Evolutionary conservation across 495 filamentous ascomycete genomes (phyloP), one percentile per base, ranked within the genome.

Genomic region (Aspergillus homomorphus): DNA sequence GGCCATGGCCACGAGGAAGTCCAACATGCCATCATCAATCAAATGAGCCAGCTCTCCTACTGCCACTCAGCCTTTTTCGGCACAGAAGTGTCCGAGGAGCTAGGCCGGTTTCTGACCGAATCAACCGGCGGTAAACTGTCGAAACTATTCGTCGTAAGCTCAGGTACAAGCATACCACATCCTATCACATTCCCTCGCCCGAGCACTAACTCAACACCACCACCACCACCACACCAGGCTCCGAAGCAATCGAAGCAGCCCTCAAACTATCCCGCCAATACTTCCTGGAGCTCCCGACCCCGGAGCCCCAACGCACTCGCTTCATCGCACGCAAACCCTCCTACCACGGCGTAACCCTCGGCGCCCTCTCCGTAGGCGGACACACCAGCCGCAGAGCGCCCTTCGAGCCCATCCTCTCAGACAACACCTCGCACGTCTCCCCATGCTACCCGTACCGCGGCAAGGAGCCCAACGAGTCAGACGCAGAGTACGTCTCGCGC

Each of bases 341-440:
- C n/a, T 93, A 90, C 62, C 89, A 93, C 59, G 89, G 89, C 6
- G 86, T 78, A 19, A 92, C 89, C 0, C 71, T 92, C 1, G 88
- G 88, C 0, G 78, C 86, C 0, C 69, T 93, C 16, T 76, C 80
- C 1, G 73, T 86, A 0, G 82, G 85, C 38, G 85, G 87, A 0
- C 88, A 91, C 68, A 67, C 79, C 19, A 75, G 75, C 14, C 80
- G 89, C 23, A 78, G 87, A 51, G 72, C 76, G n/a, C 80, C 83
- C 24, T 94, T 87, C 57, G 80, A 87, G 68, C 84, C 85, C 6
- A 75, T 92, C 19, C 71, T 94, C 15, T 66, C 80, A 48, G 67
- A 73, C 9, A 86, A 87, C 49, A 77, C 84, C 21, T 83, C 81
- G 6, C 81, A 78, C 43, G 83, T 94, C 3, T 86, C 87, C 12